Conservation (phyloP, 2,329 filamentous ascomycete species). For the Cryphonectria nitschkei region DNA sequence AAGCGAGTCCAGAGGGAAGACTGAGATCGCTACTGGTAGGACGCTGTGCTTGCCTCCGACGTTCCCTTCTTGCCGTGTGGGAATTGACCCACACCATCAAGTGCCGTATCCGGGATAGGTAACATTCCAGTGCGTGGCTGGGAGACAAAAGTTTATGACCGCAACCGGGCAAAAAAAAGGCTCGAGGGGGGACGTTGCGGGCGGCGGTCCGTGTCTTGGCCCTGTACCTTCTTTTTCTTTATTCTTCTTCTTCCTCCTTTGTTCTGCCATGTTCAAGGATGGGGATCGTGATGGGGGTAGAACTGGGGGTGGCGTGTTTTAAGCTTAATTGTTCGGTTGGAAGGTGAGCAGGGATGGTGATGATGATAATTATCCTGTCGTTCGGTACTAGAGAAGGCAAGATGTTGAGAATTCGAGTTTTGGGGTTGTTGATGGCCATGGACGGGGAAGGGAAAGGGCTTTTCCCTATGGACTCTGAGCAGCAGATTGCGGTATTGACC, state of each 20-base stretch:
- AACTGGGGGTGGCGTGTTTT: not conserved
- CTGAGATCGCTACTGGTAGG: too few species aligned
- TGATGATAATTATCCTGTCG: not conserved
- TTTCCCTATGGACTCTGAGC: not conserved
- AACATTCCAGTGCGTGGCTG: constrained; percentile 1
- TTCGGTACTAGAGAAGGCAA: not conserved
- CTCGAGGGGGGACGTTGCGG: not conserved
- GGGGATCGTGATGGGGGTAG: not conserved
- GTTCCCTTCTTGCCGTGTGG: not conserved
- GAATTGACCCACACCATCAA: not conserved
- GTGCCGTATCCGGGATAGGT: not conserved
- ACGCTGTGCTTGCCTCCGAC: too few species aligned
- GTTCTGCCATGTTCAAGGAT: not conserved
- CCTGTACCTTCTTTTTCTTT: not conserved
- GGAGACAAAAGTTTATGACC: not conserved
- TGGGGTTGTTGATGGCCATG: not conserved
- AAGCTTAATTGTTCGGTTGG: not conserved
- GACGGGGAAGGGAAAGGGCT: not conserved
- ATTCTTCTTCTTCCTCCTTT: not conserved
- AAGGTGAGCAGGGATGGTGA: not conserved
- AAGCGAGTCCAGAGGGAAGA: too few species aligned
- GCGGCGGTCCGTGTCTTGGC: not conserved
- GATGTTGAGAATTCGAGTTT: not conserved
- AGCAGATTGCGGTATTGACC: not conserved
- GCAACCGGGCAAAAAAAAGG: not conserved